Conservation (phyloP, 768 basidiomycete species). For the Naematelia aurantialba region DNA sequence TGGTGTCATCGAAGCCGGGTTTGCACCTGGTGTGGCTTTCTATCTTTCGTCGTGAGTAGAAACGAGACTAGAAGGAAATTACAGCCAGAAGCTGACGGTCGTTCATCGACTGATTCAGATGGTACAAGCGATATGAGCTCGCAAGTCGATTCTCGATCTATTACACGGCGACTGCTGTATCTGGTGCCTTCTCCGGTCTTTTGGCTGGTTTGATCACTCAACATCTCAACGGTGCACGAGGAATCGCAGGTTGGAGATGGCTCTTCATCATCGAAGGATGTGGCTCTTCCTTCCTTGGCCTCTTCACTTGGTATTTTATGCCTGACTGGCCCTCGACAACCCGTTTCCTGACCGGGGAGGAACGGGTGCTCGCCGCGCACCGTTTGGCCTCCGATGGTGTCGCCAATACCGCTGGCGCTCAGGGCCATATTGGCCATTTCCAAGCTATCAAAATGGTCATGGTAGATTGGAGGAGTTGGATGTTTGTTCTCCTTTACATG, state of each 20-base stretch:
- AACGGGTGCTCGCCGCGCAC: constrained; percentile 48
- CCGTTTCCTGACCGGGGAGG: constrained; percentile 48
- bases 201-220: constrained; percentile 50
- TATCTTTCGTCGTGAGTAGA: constrained; percentile 33
- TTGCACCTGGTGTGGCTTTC: constrained; percentile 32
- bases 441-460: constrained; percentile 35
- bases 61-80: not conserved
- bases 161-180: constrained; percentile 34
- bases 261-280: constrained; percentile 40
- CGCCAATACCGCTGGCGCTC: constrained; percentile 38
- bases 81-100: not conserved
- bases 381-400: constrained; percentile 46
- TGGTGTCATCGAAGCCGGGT: constrained; percentile 24
- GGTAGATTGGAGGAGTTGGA: constrained; percentile 31
- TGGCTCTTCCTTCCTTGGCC: constrained; percentile 33
- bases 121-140: constrained; percentile 46
- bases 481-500: constrained; percentile 44
- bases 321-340: constrained; percentile 51
- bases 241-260: constrained; percentile 47
- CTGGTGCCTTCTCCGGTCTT: constrained; percentile 51
- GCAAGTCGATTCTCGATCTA: constrained; percentile 47
- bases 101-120: constrained; percentile 13
- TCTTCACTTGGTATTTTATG: constrained; percentile 43
- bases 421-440: constrained; percentile 34
- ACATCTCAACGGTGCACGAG: constrained; percentile 42